Conservation (phyloP, 2,329 filamentous ascomycete genomes). For the Trichoderma hamatum region DNA sequence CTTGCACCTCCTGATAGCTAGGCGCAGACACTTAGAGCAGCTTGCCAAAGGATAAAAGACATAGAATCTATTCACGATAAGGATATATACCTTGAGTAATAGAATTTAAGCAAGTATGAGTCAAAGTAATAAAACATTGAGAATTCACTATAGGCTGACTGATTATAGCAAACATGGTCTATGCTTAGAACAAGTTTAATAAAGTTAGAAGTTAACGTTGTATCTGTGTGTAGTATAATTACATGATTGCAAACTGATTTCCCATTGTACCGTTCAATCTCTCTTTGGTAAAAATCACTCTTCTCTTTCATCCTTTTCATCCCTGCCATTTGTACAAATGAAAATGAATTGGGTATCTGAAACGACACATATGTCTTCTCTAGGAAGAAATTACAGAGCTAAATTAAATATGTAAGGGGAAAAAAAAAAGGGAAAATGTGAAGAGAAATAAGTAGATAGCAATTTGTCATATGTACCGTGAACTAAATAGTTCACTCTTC, state of each 20-base stretch:
- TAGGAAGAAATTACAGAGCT: constrained; percentile 4
- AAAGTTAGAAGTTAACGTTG: not conserved
- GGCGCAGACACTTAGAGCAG: too few species aligned
- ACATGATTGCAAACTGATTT: not conserved
- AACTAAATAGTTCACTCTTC: constrained; percentile 13
- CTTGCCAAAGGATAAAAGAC: too few species aligned
- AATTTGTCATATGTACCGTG: not conserved
- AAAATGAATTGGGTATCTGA: constrained; percentile 24
- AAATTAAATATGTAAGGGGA: not conserved
- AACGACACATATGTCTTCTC: constrained; percentile 16
- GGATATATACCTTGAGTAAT: too few species aligned
- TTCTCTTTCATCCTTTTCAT: not conserved
- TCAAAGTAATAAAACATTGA: not conserved
- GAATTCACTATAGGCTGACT: not conserved
- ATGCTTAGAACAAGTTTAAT: not conserved
- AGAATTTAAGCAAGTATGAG: not conserved
- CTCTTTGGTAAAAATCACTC: not conserved
- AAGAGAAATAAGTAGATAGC: not conserved
- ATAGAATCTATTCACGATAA: too few species aligned
- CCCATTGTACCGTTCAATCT: not conserved
- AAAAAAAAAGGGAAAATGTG: not conserved
- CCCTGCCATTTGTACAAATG: constrained; percentile 13
- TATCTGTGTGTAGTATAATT: not conserved
- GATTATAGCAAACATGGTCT: not conserved
- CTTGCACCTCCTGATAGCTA: too few species aligned